phyloP scores from a whole-genome alignment of 306 rosid species.

The Dicorynia guianensis region DNA sequence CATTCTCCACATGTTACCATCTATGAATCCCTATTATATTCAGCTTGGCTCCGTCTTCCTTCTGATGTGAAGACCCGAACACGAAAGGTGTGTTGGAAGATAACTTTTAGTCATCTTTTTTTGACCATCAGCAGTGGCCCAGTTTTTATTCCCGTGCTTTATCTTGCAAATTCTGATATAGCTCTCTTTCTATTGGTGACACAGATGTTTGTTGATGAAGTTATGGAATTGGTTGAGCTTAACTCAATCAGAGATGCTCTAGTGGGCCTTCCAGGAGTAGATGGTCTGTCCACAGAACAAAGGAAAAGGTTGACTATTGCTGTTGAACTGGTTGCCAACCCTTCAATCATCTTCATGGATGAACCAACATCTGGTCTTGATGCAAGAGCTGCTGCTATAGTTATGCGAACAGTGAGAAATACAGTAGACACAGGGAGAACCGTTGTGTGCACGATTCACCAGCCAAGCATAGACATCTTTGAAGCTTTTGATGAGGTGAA shows the following conservation, averaged over 20 bases:
- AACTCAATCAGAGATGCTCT: conserved; percentile 49
- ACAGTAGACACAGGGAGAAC: conserved; percentile 47
- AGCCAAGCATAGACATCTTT: conserved; percentile 54
- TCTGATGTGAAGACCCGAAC: conserved; percentile 27
- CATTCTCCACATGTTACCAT: conserved; percentile 65
- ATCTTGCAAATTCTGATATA: neutral
- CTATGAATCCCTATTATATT: conserved; percentile 58
- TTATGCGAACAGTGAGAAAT: conserved; percentile 48
- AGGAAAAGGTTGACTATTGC: conserved; percentile 66
- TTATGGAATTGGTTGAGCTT: conserved; percentile 65
- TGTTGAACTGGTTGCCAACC: conserved; percentile 62
- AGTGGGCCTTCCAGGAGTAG: conserved; percentile 53
- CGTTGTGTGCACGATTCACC: conserved; percentile 53
- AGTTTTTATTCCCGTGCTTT: neutral
- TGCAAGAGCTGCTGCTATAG: conserved; percentile 54
- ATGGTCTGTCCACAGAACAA: conserved; percentile 61
- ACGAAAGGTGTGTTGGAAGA: conserved; percentile 22
- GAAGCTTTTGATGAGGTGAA: conserved; percentile 51
- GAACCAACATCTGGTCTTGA: conserved; percentile 56
- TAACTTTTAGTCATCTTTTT: neutral
- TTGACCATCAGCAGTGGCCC: neutral
- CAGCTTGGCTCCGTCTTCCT: conserved; percentile 74
- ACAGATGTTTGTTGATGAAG: conserved; percentile 59
- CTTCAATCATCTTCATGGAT: conserved; percentile 56
- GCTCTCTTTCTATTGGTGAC: neutral